These are phyloP conservation scores for Solanum bukasovii DNA, from an alignment of 257 asterid species.

Conservation along the genomic window DNA sequence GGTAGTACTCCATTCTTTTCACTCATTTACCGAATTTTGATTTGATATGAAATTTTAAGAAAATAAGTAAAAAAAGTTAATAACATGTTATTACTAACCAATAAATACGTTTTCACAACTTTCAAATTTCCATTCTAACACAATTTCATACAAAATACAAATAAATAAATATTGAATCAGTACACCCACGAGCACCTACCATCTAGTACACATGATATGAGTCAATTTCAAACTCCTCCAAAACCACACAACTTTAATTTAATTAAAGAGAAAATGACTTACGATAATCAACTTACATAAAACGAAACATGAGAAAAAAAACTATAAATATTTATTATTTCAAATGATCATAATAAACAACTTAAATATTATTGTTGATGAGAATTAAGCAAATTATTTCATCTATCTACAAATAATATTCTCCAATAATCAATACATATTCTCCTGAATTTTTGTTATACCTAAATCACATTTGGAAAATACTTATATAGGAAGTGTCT, in stretches of 20 bases:
- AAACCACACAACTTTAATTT: background rate
- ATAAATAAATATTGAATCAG: too few species aligned
- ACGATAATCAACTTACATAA: background rate
- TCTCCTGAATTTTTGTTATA: background rate
- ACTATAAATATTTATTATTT: background rate
- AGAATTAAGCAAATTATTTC: background rate
- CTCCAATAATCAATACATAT: background rate
- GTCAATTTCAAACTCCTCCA: background rate
- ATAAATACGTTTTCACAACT: background rate
- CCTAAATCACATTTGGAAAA: background rate
- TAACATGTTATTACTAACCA: background rate
- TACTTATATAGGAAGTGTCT: conserved; percentile 5
- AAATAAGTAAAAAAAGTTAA: too few species aligned
- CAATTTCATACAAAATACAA: too few species aligned
- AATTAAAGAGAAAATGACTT: background rate
- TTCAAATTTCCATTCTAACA: too few species aligned
- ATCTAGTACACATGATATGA: too few species aligned
- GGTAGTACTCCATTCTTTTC: too few species aligned
- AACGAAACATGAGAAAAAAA: background rate
- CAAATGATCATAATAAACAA: background rate
- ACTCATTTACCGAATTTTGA: too few species aligned
- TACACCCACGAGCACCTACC: fast-evolving
- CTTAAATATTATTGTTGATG: background rate
- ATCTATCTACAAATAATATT: background rate
- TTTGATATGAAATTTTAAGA: too few species aligned